Percentiles rank a stretch among this genome's conserved stretches.
Evolutionary conservation across 1,284 basidiomycete species (phyloP).

Genomic region (Moniliophthora roreri): DNA sequence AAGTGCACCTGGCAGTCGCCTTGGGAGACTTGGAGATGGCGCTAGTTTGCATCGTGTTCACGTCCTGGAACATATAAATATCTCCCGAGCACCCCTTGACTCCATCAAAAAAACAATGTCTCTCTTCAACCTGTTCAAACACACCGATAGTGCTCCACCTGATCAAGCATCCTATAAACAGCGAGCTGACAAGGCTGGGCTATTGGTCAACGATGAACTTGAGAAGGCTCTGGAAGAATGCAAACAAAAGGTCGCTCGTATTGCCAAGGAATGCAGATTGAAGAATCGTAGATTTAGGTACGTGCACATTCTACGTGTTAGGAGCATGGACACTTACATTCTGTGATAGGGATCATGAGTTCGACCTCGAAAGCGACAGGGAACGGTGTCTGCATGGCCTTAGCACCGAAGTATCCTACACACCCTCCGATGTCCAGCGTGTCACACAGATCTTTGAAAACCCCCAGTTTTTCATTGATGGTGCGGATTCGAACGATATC

Average conservation of each 20-base stretch:
- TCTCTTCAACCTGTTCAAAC: conserved; percentile 14
- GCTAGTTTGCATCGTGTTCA: too few species aligned
- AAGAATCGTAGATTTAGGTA: conserved; percentile 26
- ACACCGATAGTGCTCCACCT: background rate
- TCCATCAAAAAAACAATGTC: conserved; percentile 1
- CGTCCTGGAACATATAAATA: too few species aligned
- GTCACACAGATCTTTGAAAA: conserved; percentile 45
- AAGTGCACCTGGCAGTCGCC: too few species aligned
- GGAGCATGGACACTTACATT: background rate
- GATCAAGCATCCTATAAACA: conserved; percentile 12
- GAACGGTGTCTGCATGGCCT: conserved; percentile 43
- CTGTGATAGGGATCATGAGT: conserved; percentile 54
- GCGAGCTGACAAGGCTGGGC: conserved; percentile 18
- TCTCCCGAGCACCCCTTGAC: too few species aligned
- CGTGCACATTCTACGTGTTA: background rate
- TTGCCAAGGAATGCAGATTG: conserved; percentile 26
- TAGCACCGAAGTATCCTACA: conserved; percentile 22
- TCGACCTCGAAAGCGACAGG: conserved; percentile 47
- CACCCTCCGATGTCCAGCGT: conserved; percentile 41
- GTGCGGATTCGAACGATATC: conserved; percentile 38
- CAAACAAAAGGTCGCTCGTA: conserved; percentile 23
- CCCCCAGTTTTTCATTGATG: conserved; percentile 43
- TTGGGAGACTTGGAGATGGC: too few species aligned
- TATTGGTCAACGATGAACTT: conserved; percentile 28
- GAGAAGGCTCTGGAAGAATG: conserved; percentile 26